Conservation (phyloP, 805 yeast species). For the Ogataea saltuana region DNA sequence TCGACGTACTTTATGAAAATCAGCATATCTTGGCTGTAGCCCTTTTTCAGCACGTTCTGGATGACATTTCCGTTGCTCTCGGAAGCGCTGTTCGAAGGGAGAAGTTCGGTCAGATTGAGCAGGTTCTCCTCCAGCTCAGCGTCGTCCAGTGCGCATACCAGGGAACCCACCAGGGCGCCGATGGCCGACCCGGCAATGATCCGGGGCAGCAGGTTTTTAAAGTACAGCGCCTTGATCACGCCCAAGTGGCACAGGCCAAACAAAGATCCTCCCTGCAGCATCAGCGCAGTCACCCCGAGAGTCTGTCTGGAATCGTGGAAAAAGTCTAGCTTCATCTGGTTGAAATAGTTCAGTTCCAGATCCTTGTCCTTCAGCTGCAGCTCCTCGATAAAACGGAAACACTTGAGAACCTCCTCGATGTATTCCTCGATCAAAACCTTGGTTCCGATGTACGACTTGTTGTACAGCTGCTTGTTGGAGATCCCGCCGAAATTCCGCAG, state of each 20-base stretch:
- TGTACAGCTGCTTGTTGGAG: constrained; percentile 73
- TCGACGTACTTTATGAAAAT: constrained; percentile 77
- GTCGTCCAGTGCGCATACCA: constrained; percentile 73
- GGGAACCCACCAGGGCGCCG: constrained; percentile 90
- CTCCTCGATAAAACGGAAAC: constrained; percentile 62
- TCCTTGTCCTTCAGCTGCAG: constrained; percentile 33
- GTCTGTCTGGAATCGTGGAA: constrained; percentile 86
- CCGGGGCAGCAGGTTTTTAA: constrained; percentile 74
- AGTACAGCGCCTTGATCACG: constrained; percentile 80
- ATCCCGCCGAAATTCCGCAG: constrained; percentile 91
- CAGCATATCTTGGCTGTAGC: constrained; percentile 84
- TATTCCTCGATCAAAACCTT: constrained; percentile 86
- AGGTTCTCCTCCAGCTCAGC: constrained; percentile 56
- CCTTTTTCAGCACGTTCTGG: constrained; percentile 73
- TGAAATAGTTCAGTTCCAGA: constrained; percentile 42
- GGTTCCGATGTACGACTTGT: constrained; percentile 84
- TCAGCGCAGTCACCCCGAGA: constrained; percentile 85
- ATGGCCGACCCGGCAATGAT: constrained; percentile 90
- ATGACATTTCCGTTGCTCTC: constrained; percentile 60
- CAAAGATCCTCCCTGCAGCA: constrained; percentile 91
- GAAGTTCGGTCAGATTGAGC: constrained; percentile 50
- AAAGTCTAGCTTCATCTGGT: constrained; percentile 67
- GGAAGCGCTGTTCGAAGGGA: constrained; percentile 10
- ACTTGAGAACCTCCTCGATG: constrained; percentile 68
- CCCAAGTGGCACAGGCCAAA: constrained; percentile 95